Base-by-base conservation (phyloP, 1,284 basidiomycete species). In the Meripilus lineatus region DNA sequence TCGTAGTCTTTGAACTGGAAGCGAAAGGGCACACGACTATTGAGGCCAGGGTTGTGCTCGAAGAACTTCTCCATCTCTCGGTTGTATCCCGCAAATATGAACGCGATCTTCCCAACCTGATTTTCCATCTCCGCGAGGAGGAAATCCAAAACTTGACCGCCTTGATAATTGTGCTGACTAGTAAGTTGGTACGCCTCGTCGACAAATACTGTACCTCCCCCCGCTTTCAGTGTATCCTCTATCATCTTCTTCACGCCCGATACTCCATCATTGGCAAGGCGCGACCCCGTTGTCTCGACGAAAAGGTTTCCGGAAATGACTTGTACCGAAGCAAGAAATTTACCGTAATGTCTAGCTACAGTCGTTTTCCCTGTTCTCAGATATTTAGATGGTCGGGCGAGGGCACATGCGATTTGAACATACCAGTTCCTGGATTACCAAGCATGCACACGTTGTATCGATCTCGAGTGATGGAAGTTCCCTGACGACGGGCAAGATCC, bases 11-110 rank as follows among this genome's bases (percentile, higher is more conserved):
- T 62, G 50, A 84, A 85, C n/a, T 72, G 64, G 36, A 85, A 64
- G 15, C 61, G 62, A 50, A 78, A 70, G 0, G 81, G 81, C 2
- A 85, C 77, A 4, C 82, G 77, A 58, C 81, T 84, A 1, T 62
- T 58, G 5, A 85, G 48, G 3, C 81, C 81, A 4, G 83, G 81
- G 48, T 85, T 85, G 53, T 84, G 81, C 46, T 83, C 79, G 49
- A 85, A 84, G 62, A 85, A 85, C 45, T 70, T 77, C 50, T 85
- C 81, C 83, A 85, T 84, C 58, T 85, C 66, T 45, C 74, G 79
- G 58, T 66, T 73, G 56, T 84, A 84, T 1, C 81, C 81, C 0
- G 82, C 81, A 5, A 85, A 64, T 50, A 85, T 78, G 61, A 85
- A 85, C 3, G 82, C 77, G n/a, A 82, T 52, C 13, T 66, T 75